A percentile compares a stretch with the other conserved stretches of the same genome.
Evolutionary conservation across 2,329 filamentous ascomycete species (phyloP).

Genomic region (Colletotrichum navitas): DNA sequence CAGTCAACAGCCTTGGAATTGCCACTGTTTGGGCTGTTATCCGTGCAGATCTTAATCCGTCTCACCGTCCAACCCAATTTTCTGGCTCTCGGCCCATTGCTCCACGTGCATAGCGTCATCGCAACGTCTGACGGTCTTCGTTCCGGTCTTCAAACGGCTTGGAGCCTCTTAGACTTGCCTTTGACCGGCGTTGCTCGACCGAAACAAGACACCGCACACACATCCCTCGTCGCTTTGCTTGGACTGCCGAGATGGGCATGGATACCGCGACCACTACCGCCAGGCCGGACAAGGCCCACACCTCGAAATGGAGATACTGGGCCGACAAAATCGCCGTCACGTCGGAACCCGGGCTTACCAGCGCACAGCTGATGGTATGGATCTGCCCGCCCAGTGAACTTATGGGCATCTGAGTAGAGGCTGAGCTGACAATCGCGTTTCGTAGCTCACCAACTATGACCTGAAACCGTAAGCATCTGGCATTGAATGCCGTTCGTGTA

Average conservation of each 20-base stretch:
- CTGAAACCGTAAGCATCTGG: slow-evolving; percentile 66
- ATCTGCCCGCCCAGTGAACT: neutral
- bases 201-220: neutral
- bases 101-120: slow-evolving; percentile 39
- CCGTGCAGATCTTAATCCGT: slow-evolving; percentile 33
- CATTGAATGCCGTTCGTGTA: neutral
- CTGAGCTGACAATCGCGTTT: slow-evolving; percentile 22
- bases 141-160: slow-evolving; percentile 20
- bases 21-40: slow-evolving; percentile 21
- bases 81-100: neutral
- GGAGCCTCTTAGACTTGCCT: neutral
- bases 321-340: slow-evolving; percentile 77
- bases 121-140: slow-evolving; percentile 17
- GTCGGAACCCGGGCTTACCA: slow-evolving; percentile 81
- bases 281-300: slow-evolving; percentile 46
- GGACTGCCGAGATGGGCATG: slow-evolving; percentile 17
- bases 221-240: neutral
- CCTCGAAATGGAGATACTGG: slow-evolving; percentile 57
- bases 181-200: slow-evolving; percentile 14
- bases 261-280: slow-evolving; percentile 41
- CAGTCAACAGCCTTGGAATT: slow-evolving; percentile 27
- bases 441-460: slow-evolving; percentile 82
- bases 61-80: slow-evolving; percentile 26
- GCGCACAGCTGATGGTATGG: slow-evolving; percentile 80
- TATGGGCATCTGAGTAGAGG: neutral